phyloP scores from a whole-genome alignment of 1,284 basidiomycete species.

The Heterobasidion occidentale region DNA sequence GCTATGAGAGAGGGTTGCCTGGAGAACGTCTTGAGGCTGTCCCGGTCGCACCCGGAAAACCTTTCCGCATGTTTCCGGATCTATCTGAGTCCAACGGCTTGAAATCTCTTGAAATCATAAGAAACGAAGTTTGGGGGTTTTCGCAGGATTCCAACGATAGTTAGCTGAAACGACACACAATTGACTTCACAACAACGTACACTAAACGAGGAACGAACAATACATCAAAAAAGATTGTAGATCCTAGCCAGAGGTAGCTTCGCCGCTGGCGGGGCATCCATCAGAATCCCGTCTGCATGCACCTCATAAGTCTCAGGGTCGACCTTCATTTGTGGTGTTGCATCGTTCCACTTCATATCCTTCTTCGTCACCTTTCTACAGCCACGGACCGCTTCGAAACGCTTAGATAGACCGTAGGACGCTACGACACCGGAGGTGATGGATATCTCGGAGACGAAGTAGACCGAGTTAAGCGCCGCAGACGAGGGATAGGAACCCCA shows the following conservation, averaged over 20 bases:
- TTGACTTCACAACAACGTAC: not conserved
- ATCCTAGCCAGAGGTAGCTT: slow-evolving; percentile 59
- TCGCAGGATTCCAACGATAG: not conserved
- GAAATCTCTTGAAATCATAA: too few relatives aligned
- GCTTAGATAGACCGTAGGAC: slow-evolving; percentile 72
- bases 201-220: not conserved
- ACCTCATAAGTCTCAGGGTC: slow-evolving; percentile 94
- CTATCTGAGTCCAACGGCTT: too few relatives aligned
- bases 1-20: too few relatives aligned
- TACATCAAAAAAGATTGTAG: slow-evolving; percentile 66
- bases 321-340: slow-evolving; percentile 77
- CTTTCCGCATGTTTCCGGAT: too few relatives aligned
- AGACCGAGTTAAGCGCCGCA: slow-evolving; percentile 74
- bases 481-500: slow-evolving; percentile 75
- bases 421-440: slow-evolving; percentile 55
- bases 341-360: slow-evolving; percentile 92
- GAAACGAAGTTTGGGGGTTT: too few relatives aligned
- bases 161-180: not conserved
- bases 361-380: slow-evolving; percentile 78
- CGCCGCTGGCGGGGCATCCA: slow-evolving; percentile 73
- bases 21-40: too few relatives aligned
- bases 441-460: slow-evolving; percentile 81
- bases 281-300: slow-evolving; percentile 69
- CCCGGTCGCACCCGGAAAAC: too few relatives aligned
- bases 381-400: slow-evolving; percentile 65